These are phyloP conservation scores for Fomitopsis pulvina DNA, from an alignment of 768 basidiomycete genomes.

Conservation along the genomic window DNA sequence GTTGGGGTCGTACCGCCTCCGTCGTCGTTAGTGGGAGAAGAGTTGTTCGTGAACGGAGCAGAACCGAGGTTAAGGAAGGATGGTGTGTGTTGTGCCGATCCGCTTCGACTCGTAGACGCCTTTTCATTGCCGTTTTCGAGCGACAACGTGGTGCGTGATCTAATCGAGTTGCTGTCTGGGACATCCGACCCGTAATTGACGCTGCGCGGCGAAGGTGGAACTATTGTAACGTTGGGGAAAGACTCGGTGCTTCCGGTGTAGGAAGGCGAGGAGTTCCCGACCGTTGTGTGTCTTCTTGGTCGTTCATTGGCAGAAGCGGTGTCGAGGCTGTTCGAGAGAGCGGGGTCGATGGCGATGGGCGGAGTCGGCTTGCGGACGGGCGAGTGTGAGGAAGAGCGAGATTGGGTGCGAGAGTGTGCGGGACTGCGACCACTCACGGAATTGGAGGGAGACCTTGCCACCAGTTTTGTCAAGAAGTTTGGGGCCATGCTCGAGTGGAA, in stretches of 20 bases:
- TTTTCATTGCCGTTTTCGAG: slow-evolving; percentile 1
- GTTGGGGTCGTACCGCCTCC: slow-evolving; percentile 19
- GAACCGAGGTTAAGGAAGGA: background rate
- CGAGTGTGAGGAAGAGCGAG: slow-evolving; percentile 4
- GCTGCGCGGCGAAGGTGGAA: slow-evolving; percentile 27
- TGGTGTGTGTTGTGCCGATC: background rate
- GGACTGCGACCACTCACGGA: slow-evolving; percentile 5
- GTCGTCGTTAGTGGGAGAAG: slow-evolving; percentile 8
- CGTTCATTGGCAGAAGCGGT: background rate
- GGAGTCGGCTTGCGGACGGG: background rate
- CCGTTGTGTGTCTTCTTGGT: slow-evolving; percentile 3
- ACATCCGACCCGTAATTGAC: slow-evolving; percentile 10
- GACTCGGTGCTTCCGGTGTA: slow-evolving; percentile 11
- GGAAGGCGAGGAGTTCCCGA: slow-evolving; percentile 6
- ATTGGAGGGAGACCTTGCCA: slow-evolving; percentile 14
- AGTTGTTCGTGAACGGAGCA: slow-evolving; percentile 2
- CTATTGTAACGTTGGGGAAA: slow-evolving; percentile 24
- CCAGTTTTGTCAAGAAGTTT: slow-evolving; percentile 24
- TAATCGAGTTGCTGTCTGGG: slow-evolving; percentile 1
- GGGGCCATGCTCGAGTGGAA: too few species aligned
- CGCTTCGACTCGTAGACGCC: slow-evolving; percentile 5
- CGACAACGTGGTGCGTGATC: background rate
- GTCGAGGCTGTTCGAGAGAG: background rate
- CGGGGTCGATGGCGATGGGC: slow-evolving; percentile 10
- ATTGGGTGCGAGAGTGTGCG: background rate